Evolutionary conservation across 306 rosid species (phyloP), one percentile per base, ranked within the genome.

Genomic region (Trifolium pratense): DNA sequence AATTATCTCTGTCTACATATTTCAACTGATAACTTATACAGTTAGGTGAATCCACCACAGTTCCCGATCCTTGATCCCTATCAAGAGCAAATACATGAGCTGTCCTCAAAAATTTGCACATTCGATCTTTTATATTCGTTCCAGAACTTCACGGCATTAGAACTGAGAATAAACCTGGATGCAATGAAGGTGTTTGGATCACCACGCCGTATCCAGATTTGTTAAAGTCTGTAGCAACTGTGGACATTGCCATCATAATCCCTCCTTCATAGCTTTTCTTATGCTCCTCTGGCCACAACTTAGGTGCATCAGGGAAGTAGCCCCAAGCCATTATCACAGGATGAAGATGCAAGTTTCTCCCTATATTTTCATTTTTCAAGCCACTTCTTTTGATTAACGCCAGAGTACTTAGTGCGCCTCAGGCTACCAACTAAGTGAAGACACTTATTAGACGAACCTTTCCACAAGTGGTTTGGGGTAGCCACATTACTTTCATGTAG

Each of bases 321-420:
- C 97, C 97, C 93, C 96, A 92, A 7, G 92, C 90, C 97, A 92
- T 89, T 67, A 84, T 12, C 40, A 87, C 92, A 1, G 96, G 96
- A 75, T 92, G 97, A 70, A 89, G 89, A 75, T 85, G 96, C 85
- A 89, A 78, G 81, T 89, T 11, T 70, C 64, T 86, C 10, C 97
- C 97, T 64, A 92, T 88, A 75, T 86, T 85, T 7, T 60, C 51
- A 34, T 92, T 92, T 82, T 76, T 86, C 78, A 92, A 68, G 16
- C 96, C 92, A 45, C 97, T 92, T 71, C 42, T 82, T 67, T 77
- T 88, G 15, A 92, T 76, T 17, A 92, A 71, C 42, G 78, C 45
- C 1, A 96, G 97, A 36, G 97, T 89, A 3, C 87, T 10, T 14
- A 92, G 90, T 13, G 96, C 97, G 40, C 97, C 97, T 42, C 96